Percentiles rank a stretch among this genome's conserved stretches.
Conservation (phyloP, 352 stramenopile species). For the Thalassiosira oceanica region DNA sequence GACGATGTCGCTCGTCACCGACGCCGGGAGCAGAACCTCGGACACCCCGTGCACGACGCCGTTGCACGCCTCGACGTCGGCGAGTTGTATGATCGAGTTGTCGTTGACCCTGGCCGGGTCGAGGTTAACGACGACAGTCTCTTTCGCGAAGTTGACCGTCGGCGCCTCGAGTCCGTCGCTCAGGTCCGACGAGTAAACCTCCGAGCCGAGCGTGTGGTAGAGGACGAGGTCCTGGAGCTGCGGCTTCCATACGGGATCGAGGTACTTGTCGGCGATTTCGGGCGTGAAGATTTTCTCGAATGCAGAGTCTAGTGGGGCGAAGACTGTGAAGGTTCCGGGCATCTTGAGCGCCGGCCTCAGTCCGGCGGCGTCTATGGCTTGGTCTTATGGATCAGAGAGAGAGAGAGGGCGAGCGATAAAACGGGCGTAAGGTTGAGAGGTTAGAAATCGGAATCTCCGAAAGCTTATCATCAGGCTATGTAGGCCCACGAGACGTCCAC, state of each 20-base stretch:
- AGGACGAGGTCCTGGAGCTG: conserved; percentile 8
- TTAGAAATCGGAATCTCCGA: too few relatives aligned
- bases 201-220: conserved; percentile 10
- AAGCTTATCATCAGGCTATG: too few relatives aligned
- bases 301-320: conserved; percentile 4
- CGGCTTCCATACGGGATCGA: conserved; percentile 6
- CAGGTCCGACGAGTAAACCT: background rate
- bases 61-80: conserved; percentile 12
- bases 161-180: conserved; percentile 2
- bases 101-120: conserved; percentile 6
- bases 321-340: conserved; percentile 18
- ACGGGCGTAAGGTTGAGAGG: too few relatives aligned
- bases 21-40: background rate
- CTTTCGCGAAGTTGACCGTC: conserved; percentile 11
- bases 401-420: too few relatives aligned
- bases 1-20: conserved; percentile 12
- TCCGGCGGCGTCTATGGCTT: too few relatives aligned
- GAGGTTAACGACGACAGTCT: conserved; percentile 15
- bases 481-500: too few relatives aligned
- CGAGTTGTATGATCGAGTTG: background rate
- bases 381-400: too few relatives aligned
- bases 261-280: conserved; percentile 1
- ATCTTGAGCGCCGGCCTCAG: too few relatives aligned
- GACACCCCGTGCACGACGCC: conserved; percentile 4
- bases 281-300: background rate